A percentile compares a stretch with the other conserved stretches of the same genome.
Conservation (phyloP, 163 green algal species). For the Picocystis sp. region DNA sequence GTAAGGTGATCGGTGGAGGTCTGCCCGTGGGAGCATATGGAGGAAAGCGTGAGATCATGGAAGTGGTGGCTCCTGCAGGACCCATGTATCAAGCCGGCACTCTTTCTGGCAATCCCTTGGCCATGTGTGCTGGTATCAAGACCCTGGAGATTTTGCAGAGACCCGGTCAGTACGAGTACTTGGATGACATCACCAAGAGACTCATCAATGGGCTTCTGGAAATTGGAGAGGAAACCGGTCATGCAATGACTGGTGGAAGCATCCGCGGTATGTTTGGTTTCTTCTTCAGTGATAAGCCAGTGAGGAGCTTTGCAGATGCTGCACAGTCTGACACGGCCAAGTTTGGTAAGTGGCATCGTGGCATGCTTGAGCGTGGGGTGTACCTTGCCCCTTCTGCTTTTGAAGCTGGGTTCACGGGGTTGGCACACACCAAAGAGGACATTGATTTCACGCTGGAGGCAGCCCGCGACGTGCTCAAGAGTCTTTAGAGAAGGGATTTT, state of each 20-base stretch:
- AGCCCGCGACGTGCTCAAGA: slow-evolving; percentile 34
- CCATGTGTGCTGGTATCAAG: slow-evolving; percentile 93
- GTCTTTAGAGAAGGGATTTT: slow-evolving; percentile 10
- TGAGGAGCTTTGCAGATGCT: slow-evolving; percentile 81
- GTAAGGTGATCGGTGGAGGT: slow-evolving; percentile 80
- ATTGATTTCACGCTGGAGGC: slow-evolving; percentile 85
- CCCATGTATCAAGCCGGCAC: slow-evolving; percentile 92
- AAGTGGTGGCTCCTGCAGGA: slow-evolving; percentile 86
- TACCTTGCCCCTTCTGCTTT: slow-evolving; percentile 89
- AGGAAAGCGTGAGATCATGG: slow-evolving; percentile 88
- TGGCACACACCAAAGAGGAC: slow-evolving; percentile 89
- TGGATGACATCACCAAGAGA: slow-evolving; percentile 57
- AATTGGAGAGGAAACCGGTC: slow-evolving; percentile 60
- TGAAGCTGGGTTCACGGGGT: slow-evolving; percentile 88
- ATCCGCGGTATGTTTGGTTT: slow-evolving; percentile 99
- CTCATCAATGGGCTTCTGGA: slow-evolving; percentile 82
- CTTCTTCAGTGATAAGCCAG: slow-evolving; percentile 93
- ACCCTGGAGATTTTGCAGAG: slow-evolving; percentile 89
- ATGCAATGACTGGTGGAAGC: slow-evolving; percentile 67
- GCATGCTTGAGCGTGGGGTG: slow-evolving; percentile 88
- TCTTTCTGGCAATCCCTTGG: slow-evolving; percentile 91
- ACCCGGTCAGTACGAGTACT: slow-evolving; percentile 82
- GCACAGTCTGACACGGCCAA: slow-evolving; percentile 73
- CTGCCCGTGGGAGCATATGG: slow-evolving; percentile 95
- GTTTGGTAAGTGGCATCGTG: slow-evolving; percentile 89